These are phyloP conservation scores for Nicotiana paniculata DNA, from an alignment of 257 asterid species.

Conservation along the genomic window DNA sequence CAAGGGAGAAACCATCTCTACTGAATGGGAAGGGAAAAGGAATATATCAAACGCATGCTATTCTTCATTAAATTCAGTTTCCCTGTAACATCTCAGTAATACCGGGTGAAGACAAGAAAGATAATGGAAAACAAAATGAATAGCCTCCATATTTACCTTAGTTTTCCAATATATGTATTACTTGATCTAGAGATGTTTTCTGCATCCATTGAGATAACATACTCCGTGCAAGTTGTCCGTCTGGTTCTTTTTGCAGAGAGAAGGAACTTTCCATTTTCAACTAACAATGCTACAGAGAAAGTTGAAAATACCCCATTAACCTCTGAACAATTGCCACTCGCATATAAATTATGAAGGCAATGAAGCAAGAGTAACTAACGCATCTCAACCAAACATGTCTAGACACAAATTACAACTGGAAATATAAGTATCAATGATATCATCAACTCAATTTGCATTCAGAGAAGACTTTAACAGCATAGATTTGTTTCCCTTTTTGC, in stretches of 20 bases:
- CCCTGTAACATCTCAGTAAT: background rate
- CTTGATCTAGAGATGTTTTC: conserved; percentile 88
- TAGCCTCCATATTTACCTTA: conserved; percentile 38
- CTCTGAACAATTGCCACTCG: background rate
- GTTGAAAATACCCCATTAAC: conserved; percentile 7
- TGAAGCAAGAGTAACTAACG: background rate
- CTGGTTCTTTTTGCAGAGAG: conserved; percentile 96
- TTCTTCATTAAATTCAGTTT: background rate
- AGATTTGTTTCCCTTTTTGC: background rate
- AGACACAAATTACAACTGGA: background rate
- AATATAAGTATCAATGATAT: background rate
- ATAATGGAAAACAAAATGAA: background rate
- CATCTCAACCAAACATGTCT: background rate
- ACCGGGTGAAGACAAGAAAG: background rate
- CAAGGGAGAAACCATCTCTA: background rate
- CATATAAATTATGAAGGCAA: background rate
- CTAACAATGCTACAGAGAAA: conserved; percentile 59
- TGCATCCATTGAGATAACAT: conserved; percentile 89
- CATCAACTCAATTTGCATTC: background rate
- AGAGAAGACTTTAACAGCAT: background rate
- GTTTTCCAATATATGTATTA: conserved; percentile 80
- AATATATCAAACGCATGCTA: background rate
- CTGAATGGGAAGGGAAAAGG: background rate
- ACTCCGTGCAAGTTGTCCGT: conserved; percentile 92
- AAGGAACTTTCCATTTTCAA: conserved; percentile 93